Evolutionary conservation across 2,329 filamentous ascomycete genomes (phyloP), one percentile per base, ranked within the genome.

Genomic region (Phoma sp.): DNA sequence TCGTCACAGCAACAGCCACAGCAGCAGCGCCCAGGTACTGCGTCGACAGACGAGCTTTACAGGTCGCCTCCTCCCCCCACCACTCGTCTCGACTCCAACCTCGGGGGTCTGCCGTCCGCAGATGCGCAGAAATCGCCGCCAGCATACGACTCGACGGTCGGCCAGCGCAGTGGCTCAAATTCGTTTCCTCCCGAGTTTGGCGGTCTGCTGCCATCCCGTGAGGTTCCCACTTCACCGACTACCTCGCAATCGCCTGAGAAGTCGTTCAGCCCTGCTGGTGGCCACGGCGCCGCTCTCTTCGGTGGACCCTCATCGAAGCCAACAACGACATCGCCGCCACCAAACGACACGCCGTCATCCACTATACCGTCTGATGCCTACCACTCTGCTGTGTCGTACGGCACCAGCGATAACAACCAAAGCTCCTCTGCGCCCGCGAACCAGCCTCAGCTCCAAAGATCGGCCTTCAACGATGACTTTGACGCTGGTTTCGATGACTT

Each of bases 401-500:
- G 73, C 12, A 73, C 69, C 32, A 65, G 53, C 21, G 71, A 72
- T 17, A 69, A 65, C 10, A 76, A 74, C 53, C 70, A 70, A 52
- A 68, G 65, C 15, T 58, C 70, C 15, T 71, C 69, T 3, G 66
- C 69, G 3, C 48, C 63, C 19, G 44, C 52, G 31, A 73, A 74
- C 49, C 70, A 71, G 22, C 65, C 72, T 32, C 74, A 76, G 55
- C 69, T 77, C 1, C 67, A 74, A 15, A 80, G 80, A 61, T 77
- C 82, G 21, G 82, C 85, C 1, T 91, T 92, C 71, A 88, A 90
- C 57, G 82, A 84, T 50, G 90, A 92, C 45, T 85, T 92, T 57
- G 90, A 92, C 44, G 85, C 88, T 61, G 90, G 92, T 37, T 95
- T 95, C 64, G 89, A 91, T 65, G 91, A 91, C 51, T 84, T 96